Evolutionary conservation across 306 rosid species (phyloP).

Genomic region (Datisca glomerata): DNA sequence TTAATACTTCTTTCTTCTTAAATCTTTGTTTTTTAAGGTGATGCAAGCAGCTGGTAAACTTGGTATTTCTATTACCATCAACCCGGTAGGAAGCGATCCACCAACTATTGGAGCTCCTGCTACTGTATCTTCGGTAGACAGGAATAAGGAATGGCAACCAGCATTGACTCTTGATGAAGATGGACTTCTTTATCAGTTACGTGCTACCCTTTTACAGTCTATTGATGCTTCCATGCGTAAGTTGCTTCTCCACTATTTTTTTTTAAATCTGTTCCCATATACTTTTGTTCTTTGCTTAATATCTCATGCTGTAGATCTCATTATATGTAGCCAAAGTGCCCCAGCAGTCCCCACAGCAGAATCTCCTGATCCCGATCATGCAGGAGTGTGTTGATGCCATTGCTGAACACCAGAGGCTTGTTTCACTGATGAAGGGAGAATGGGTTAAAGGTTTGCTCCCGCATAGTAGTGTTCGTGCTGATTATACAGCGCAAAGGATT

Average conservation of each 20-base stretch:
- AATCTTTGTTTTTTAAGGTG: constrained; percentile 35
- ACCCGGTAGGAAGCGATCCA: constrained; percentile 58
- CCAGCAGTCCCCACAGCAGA: constrained; percentile 62
- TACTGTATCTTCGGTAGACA: constrained; percentile 39
- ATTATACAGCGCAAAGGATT: constrained; percentile 75
- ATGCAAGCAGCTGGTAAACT: constrained; percentile 73
- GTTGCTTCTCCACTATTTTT: constrained; percentile 13
- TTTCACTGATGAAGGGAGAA: constrained; percentile 88
- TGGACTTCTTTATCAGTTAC: constrained; percentile 74
- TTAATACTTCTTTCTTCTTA: too few species aligned
- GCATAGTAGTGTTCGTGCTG: constrained; percentile 74
- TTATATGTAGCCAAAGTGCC: constrained; percentile 40
- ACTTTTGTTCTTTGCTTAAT: constrained; percentile 1
- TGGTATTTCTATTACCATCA: constrained; percentile 61
- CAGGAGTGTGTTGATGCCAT: constrained; percentile 79
- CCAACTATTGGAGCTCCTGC: constrained; percentile 41
- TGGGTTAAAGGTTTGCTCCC: constrained; percentile 91
- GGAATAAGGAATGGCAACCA: constrained; percentile 79
- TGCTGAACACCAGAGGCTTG: constrained; percentile 86
- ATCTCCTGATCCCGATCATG: constrained; percentile 47
- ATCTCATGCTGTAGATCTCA: constrained; percentile 11
- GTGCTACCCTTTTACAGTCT: constrained; percentile 63
- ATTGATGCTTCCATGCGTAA: constrained; percentile 67
- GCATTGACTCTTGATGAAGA: constrained; percentile 68
- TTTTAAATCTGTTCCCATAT: constrained; percentile 13